Evolutionary conservation across 2,329 filamentous ascomycete genomes (phyloP), one percentile per base, ranked within the genome.

Genomic region (Penicillium digitatum): DNA sequence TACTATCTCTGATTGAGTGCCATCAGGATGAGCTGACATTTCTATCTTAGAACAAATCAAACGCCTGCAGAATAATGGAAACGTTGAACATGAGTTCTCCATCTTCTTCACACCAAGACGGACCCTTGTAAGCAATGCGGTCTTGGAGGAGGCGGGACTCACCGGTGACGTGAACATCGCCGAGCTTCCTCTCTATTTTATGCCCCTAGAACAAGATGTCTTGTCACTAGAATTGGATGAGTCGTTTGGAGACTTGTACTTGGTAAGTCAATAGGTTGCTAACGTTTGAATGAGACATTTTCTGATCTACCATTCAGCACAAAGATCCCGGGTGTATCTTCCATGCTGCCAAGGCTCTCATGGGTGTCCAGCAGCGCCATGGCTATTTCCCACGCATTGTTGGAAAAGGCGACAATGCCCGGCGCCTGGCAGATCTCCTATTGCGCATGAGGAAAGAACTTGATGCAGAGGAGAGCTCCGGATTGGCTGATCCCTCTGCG

Each of bases 91-190:
- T 82, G 93, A 99, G 66, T 96, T 97, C 71, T 93, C 92, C 60
- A 88, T 99, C 65, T 93, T 96, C 71, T 97, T 94, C 89, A 89
- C 95, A 39, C 93, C 95, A 6, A 86, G 94, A 55, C 88, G 94
- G 58, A 97, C 94, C 4, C 79, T 95, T 52, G 87, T 97, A 52
- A 94, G 90, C 63, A 91, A 97, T 71, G 87, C 91, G 69, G 83
- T 97, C 46, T 81, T 99, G 37, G 94, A 99, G 74, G 91, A 96
- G 69, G 88, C 90, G 37, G 94, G 93, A 26, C 90, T 99, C 14
- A 81, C 96, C 46, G 95, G 94, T 55, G 94, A 99, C 71, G 88
- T 92, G 59, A 96, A 85, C 67, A 87, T 97, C 62, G 82, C 87
- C 54, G 92, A 97, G 72, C 84, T 96, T 53, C 89, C 91, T 0